Conservation (phyloP, 1,284 basidiomycete genomes). For the Fomitopsis palustris region DNA sequence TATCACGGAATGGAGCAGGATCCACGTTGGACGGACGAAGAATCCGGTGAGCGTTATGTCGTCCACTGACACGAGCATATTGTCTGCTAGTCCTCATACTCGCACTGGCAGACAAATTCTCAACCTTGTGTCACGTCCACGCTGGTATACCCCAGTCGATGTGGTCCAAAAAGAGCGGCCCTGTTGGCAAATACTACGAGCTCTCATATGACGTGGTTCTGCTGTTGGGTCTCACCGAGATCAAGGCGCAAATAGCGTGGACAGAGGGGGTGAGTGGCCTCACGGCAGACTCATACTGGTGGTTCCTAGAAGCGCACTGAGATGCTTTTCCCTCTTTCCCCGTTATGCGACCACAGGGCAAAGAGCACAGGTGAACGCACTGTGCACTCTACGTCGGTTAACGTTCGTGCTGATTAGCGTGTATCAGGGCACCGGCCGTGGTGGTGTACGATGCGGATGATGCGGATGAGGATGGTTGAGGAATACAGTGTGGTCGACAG, state of each 20-base stretch:
- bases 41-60: slow-evolving; percentile 33
- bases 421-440: too few relatives aligned
- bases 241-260: slow-evolving; percentile 46
- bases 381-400: too few relatives aligned
- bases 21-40: slow-evolving; percentile 44
- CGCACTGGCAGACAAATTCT: slow-evolving; percentile 34
- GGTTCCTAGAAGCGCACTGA: too few relatives aligned
- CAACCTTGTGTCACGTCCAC: slow-evolving; percentile 39
- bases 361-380: too few relatives aligned
- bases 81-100: not conserved
- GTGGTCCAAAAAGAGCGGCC: slow-evolving; percentile 5
- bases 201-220: slow-evolving; percentile 46
- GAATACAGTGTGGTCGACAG: too few relatives aligned
- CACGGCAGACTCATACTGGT: not conserved
- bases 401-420: too few relatives aligned
- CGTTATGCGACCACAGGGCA: too few relatives aligned
- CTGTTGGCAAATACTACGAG: slow-evolving; percentile 31
- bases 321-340: too few relatives aligned
- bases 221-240: slow-evolving; percentile 44
- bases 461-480: too few relatives aligned
- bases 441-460: too few relatives aligned
- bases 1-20: slow-evolving; percentile 36
- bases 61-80: too few relatives aligned
- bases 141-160: slow-evolving; percentile 35
- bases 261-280: slow-evolving; percentile 29